A percentile compares a stretch with the other conserved stretches of the same genome.
phyloP scores from a whole-genome alignment of 768 basidiomycete species.

The Lanmaoa rubissima region DNA sequence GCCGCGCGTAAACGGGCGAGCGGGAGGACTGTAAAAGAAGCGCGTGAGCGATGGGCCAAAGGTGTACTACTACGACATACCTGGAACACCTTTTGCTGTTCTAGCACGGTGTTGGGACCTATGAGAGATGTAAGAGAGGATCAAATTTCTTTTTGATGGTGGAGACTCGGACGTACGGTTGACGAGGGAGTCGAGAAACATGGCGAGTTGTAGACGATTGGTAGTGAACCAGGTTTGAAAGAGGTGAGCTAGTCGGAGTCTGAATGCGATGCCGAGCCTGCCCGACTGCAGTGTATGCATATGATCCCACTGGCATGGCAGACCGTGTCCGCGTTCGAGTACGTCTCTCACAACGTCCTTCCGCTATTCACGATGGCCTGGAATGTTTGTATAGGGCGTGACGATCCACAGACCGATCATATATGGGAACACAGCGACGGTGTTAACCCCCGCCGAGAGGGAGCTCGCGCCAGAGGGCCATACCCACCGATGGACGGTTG shows the following conservation, averaged over 20 bases:
- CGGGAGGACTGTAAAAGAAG: constrained; percentile 33
- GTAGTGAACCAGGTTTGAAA: neutral
- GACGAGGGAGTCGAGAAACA: constrained; percentile 62
- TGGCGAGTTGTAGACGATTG: constrained; percentile 11
- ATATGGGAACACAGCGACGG: constrained; percentile 90
- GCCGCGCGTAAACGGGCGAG: constrained; percentile 56
- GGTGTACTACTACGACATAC: constrained; percentile 34
- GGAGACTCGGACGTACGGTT: constrained; percentile 47
- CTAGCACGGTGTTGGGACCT: constrained; percentile 65
- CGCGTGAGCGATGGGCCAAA: neutral
- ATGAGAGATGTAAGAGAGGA: neutral
- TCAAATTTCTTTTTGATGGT: neutral
- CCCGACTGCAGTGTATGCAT: constrained; percentile 21
- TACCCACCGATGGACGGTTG: constrained; percentile 96
- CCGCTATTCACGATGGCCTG: too few species aligned
- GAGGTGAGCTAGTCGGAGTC: constrained; percentile 26
- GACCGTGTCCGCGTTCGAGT: constrained; percentile 82
- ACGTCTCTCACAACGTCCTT: constrained; percentile 30
- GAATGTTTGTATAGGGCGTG: constrained; percentile 55
- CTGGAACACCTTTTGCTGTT: constrained; percentile 67
- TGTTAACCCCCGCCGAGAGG: constrained; percentile 73
- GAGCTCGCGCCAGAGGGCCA: constrained; percentile 63
- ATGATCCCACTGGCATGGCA: constrained; percentile 39
- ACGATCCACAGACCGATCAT: constrained; percentile 89
- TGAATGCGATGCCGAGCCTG: constrained; percentile 37